phyloP scores from a whole-genome alignment of 257 asterid genomes.

The Hygrophila difformis region DNA sequence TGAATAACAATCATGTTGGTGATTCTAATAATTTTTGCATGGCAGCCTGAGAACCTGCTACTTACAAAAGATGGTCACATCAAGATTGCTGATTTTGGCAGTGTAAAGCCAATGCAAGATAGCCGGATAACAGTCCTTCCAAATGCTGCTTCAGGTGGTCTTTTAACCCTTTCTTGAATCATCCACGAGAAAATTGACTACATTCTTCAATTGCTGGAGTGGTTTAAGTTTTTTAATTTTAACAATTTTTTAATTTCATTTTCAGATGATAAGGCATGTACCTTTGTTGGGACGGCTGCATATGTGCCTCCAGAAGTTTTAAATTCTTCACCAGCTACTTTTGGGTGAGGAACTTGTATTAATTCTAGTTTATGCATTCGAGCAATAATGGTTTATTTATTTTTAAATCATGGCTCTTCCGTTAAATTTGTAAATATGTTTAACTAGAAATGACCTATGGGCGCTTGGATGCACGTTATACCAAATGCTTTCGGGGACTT shows the following conservation, averaged over 20 bases:
- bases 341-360: constrained; percentile 36
- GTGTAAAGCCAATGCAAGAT: constrained; percentile 96
- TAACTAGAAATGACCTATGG: constrained; percentile 95
- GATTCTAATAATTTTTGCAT: constrained; percentile 30
- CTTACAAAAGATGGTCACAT: constrained; percentile 89
- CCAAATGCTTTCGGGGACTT: constrained; percentile 98
- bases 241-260: background rate
- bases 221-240: background rate
- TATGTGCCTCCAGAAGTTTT: constrained; percentile 98
- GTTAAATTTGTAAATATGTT: no score
- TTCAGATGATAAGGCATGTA: constrained; percentile 96
- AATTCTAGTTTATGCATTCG: background rate
- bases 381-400: no score
- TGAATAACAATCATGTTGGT: constrained; percentile 7
- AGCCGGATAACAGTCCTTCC: constrained; percentile 93
- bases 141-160: constrained; percentile 87
- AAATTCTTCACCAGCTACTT: constrained; percentile 97
- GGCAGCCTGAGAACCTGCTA: constrained; percentile 96
- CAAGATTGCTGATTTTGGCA: constrained; percentile 97
- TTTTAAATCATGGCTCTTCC: background rate
- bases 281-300: constrained; percentile 99
- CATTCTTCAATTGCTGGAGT: no score
- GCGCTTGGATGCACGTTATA: constrained; percentile 98
- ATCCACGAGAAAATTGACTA: constrained; percentile 4
- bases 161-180: constrained; percentile 1